phyloP scores from a whole-genome alignment of 345 rosid genomes.

The Aquilaria sinensis region DNA sequence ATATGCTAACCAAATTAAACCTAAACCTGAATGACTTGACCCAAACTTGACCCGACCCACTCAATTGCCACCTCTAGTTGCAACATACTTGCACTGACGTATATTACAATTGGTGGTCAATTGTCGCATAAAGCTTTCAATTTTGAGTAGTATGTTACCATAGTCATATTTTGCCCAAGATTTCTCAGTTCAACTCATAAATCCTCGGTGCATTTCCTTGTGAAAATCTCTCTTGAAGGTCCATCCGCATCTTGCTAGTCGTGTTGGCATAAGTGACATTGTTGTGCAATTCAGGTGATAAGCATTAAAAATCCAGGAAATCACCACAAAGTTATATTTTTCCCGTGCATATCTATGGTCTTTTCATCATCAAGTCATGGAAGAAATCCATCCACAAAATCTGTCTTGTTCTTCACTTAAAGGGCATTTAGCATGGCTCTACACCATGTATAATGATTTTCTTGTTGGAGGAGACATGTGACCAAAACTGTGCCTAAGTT shows the following conservation, averaged over 20 bases:
- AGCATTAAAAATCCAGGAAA: conserved; percentile 7
- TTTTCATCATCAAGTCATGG: background rate
- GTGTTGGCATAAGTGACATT: background rate
- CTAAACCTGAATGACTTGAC: no score
- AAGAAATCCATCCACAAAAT: background rate
- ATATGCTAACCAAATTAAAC: no score
- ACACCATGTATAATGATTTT: background rate
- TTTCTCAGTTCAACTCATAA: conserved; percentile 1
- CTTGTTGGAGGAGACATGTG: background rate
- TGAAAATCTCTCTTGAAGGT: background rate
- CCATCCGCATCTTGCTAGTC: background rate
- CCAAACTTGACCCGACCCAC: no score
- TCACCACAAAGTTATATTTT: conserved; percentile 1
- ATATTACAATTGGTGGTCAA: no score
- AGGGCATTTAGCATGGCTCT: background rate
- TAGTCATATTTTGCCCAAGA: background rate
- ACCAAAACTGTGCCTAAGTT: background rate
- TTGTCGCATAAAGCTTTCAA: conserved; percentile 1
- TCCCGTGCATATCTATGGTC: background rate
- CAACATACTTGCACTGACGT: background rate
- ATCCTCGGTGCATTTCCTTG: background rate
- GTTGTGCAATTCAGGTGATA: background rate
- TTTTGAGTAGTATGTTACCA: conserved; percentile 7
- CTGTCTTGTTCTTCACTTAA: background rate
- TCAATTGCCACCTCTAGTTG: background rate